A percentile compares a stretch with the other conserved stretches of the same genome.
Conservation (phyloP, 2,329 filamentous ascomycete genomes). For the Lecanosticta acicola region DNA sequence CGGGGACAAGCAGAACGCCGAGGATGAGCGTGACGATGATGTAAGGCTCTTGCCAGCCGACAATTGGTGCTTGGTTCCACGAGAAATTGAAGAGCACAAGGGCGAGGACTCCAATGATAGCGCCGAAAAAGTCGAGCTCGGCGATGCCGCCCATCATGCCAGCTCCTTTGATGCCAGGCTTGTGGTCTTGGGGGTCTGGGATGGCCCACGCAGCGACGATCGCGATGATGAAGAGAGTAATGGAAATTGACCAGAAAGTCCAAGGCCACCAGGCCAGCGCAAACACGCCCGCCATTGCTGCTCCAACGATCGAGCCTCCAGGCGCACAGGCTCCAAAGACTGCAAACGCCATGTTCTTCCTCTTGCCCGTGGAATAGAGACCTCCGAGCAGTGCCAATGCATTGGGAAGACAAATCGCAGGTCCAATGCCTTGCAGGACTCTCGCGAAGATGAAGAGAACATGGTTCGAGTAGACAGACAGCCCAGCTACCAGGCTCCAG, state of each 20-base stretch:
- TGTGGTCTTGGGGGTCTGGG: constrained; percentile 20
- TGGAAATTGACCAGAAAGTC: constrained; percentile 23
- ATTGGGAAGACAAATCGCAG: constrained; percentile 34
- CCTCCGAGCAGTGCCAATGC: constrained; percentile 34
- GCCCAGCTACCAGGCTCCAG: constrained; percentile 38
- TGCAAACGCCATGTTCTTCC: constrained; percentile 37
- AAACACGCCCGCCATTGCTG: constrained; percentile 30
- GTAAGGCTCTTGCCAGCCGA: constrained; percentile 26
- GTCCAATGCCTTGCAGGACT: constrained; percentile 37
- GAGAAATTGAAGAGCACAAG: constrained; percentile 30
- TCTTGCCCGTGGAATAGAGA: constrained; percentile 30
- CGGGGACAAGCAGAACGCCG: constrained; percentile 23
- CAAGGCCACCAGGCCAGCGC: constrained; percentile 31
- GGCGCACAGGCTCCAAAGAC: constrained; percentile 35
- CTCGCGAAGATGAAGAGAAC: constrained; percentile 34
- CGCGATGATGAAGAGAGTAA: constrained; percentile 16
- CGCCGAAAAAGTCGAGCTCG: constrained; percentile 26
- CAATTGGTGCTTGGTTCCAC: constrained; percentile 30
- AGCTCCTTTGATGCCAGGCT: constrained; percentile 14
- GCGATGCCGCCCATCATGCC: constrained; percentile 11
- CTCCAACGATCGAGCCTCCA: constrained; percentile 32
- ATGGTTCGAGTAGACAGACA: constrained; percentile 32
- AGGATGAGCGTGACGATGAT: constrained; percentile 24
- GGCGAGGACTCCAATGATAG: constrained; percentile 24
- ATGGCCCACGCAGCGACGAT: constrained; percentile 22